phyloP scores from a whole-genome alignment of 768 basidiomycete genomes.

The Russula sp. region DNA sequence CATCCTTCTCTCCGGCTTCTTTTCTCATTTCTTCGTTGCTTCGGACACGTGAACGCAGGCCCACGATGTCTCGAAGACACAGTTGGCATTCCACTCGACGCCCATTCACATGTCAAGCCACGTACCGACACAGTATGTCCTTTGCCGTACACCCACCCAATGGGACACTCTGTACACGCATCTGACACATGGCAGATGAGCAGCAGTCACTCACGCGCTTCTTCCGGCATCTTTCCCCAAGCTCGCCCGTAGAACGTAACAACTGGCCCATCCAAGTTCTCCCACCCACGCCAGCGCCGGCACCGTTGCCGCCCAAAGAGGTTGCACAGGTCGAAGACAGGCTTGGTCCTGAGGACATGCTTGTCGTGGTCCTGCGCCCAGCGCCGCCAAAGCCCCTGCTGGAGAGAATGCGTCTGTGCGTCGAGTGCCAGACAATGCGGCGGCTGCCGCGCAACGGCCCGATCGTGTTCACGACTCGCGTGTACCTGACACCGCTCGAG shows the following conservation, averaged over 20 bases:
- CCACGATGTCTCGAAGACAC: constrained; percentile 76
- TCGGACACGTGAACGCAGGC: constrained; percentile 35
- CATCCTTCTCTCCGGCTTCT: neutral
- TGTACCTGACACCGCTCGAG: constrained; percentile 49
- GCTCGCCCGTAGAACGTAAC: constrained; percentile 65
- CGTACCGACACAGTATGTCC: constrained; percentile 57
- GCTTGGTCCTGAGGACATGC: constrained; percentile 48
- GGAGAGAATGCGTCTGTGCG: constrained; percentile 46
- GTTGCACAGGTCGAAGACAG: constrained; percentile 56
- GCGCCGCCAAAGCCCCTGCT: constrained; percentile 24
- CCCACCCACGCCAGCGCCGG: constrained; percentile 26
- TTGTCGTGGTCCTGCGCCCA: constrained; percentile 17
- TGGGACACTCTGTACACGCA: neutral
- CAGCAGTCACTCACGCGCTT: constrained; percentile 61
- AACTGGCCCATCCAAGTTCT: constrained; percentile 53
- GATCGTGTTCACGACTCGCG: constrained; percentile 60
- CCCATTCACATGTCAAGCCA: constrained; percentile 67
- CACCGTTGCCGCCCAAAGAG: constrained; percentile 45
- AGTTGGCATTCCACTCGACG: constrained; percentile 62
- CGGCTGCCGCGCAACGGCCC: constrained; percentile 51
- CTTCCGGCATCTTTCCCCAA: constrained; percentile 58
- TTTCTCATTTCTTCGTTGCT: constrained; percentile 4
- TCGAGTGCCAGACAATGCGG: constrained; percentile 56
- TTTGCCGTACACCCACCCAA: neutral
- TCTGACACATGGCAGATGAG: constrained; percentile 36